phyloP scores from a whole-genome alignment of 2,329 filamentous ascomycete species.

The Chaetomium sp. region DNA sequence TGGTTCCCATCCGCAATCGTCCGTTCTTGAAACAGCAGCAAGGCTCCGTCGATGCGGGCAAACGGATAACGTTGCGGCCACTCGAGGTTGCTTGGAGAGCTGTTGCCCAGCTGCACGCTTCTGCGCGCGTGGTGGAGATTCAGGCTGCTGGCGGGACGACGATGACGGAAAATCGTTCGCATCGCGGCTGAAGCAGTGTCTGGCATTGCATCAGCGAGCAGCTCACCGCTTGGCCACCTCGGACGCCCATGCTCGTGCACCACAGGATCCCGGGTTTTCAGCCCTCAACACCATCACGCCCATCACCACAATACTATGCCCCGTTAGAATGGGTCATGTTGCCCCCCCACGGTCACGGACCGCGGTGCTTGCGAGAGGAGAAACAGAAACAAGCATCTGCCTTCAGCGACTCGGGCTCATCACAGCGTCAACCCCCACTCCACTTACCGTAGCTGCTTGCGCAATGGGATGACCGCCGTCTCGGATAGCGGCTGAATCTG shows the following conservation, averaged over 20 bases:
- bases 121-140: not conserved
- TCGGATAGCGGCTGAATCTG: constrained; percentile 10
- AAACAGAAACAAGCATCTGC: not conserved
- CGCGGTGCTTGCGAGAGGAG: not conserved
- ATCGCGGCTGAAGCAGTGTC: not conserved
- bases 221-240: not conserved
- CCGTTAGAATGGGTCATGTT: not conserved
- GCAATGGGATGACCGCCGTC: constrained; percentile 3
- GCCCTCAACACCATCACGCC: constrained; percentile 5
- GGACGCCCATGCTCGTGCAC: not conserved
- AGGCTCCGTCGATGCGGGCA: not conserved
- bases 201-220: not conserved
- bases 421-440: not conserved
- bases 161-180: not conserved
- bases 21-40: not conserved
- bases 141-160: not conserved
- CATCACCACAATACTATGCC: not conserved
- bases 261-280: not conserved
- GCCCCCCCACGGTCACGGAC: not conserved
- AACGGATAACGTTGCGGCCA: not conserved
- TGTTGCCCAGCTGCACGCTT: too few species aligned
- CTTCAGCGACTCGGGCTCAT: constrained; percentile 1
- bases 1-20: not conserved
- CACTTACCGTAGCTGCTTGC: constrained; percentile 1
- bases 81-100: too few species aligned